These are phyloP conservation scores for Fomitopsis serialis DNA, from an alignment of 768 basidiomycete species.

Conservation along the genomic window DNA sequence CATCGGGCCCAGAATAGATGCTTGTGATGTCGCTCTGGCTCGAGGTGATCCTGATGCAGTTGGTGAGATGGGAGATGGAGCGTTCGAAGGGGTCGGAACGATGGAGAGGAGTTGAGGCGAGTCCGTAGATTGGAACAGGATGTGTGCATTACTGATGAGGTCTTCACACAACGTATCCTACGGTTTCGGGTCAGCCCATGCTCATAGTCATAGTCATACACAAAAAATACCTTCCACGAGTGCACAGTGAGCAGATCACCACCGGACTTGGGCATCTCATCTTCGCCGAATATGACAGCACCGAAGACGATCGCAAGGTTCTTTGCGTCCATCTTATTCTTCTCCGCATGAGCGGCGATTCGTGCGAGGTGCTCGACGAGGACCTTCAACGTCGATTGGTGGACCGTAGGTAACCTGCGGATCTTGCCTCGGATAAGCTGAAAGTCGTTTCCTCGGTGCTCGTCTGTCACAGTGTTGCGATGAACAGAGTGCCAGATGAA, in stretches of 20 bases:
- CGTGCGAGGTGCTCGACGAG: conserved; percentile 79
- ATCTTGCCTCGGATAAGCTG: conserved; percentile 82
- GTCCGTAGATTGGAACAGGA: conserved; percentile 51
- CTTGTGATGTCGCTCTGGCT: neutral
- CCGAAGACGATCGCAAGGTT: conserved; percentile 92
- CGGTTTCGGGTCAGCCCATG: neutral
- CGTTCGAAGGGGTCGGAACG: conserved; percentile 53
- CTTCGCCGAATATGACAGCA: conserved; percentile 86
- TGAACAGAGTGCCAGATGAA: neutral
- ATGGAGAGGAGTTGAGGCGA: conserved; percentile 62
- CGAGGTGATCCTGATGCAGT: neutral
- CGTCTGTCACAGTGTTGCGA: conserved; percentile 37
- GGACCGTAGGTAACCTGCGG: conserved; percentile 74
- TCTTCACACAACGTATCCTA: conserved; percentile 81
- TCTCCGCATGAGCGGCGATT: conserved; percentile 57
- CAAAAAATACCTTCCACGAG: conserved; percentile 55
- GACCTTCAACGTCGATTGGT: conserved; percentile 78
- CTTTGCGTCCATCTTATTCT: conserved; percentile 92
- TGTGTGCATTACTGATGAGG: conserved; percentile 62
- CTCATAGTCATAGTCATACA: neutral
- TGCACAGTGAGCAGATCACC: conserved; percentile 76
- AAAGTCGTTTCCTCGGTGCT: conserved; percentile 68
- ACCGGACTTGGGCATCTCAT: conserved; percentile 70
- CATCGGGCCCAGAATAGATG: conserved; percentile 22
- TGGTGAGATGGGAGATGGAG: conserved; percentile 37